Base-by-base conservation (phyloP, 352 stramenopile species). In the Stramenopiles sp. region DNA sequence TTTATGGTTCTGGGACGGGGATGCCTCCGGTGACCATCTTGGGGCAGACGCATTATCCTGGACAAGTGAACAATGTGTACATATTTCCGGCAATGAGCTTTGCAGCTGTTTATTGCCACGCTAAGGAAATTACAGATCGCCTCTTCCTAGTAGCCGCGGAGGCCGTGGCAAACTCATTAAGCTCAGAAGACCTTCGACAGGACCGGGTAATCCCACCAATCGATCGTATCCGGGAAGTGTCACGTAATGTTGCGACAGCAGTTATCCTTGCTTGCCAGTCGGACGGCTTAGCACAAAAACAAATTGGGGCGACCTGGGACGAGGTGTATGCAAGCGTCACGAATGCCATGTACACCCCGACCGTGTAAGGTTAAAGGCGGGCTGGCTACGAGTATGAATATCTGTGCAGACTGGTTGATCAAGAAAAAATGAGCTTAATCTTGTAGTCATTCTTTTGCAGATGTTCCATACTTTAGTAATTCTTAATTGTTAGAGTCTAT, bases 41-140 rank as follows among this genome's bases (percentile, higher is more conserved):
- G 76, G 91, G 88, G 73, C 84, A 89, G 77, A 87, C 79, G 18
- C 90, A 83, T 74, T 82, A 90, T 68, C 89, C 89, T 33, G 86
- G 86, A 48, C 89, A 96, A 79, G 86, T 87, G 80, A 97, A 97
- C 85, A 97, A 97, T 83, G 90, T 92, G 80, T 98, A 97, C 82
- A 89, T 98, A 77, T 98, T 98, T 84, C 92, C 93, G 30, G 94
- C 92, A 68, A 84, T 98, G 74, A 93, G 91, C 31, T 84, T 98
- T 1, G 93, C 89, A 37, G 91, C 91, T 30, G 88, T 95, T n/a
- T 82, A 92, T 1, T 89, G 83, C 35, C 87, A 86, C 30, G 82
- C 84, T 12, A 84, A 83, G 73, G 82, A 37, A 37, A 83, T 93
- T 2, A 86, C 87, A 74, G 83, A 89, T 76, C 83, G 88, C n/a